Evolutionary conservation across 2,329 filamentous ascomycete genomes (phyloP).

Genomic region (Teratosphaeria nubilosa): DNA sequence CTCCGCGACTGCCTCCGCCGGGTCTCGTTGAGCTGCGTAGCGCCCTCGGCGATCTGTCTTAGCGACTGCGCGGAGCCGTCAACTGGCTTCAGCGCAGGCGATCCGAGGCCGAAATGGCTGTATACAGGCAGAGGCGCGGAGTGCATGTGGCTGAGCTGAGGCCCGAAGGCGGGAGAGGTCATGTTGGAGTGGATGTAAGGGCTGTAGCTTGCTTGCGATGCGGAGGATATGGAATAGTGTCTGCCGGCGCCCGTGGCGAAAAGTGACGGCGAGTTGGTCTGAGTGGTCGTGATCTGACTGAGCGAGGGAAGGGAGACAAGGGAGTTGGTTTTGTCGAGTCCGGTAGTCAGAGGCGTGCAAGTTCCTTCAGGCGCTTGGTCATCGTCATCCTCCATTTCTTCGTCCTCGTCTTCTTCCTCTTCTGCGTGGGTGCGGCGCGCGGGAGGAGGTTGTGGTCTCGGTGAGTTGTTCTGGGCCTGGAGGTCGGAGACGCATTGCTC

Average conservation of each 20-base stretch:
- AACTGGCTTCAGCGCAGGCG: slow-evolving; percentile 44
- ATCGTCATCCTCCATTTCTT: slow-evolving; percentile 40
- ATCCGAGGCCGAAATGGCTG: slow-evolving; percentile 18
- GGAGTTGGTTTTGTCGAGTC: slow-evolving; percentile 12
- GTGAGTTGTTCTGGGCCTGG: slow-evolving; percentile 45
- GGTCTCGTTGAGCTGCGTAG: slow-evolving; percentile 16
- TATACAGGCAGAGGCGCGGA: slow-evolving; percentile 11
- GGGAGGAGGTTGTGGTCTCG: slow-evolving; percentile 12
- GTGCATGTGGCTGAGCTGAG: slow-evolving; percentile 25
- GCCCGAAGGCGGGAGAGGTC: slow-evolving; percentile 50
- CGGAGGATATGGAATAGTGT: slow-evolving; percentile 31
- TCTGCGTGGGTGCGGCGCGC: slow-evolving; percentile 30
- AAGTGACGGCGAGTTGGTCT: slow-evolving; percentile 23
- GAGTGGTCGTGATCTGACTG: slow-evolving; percentile 28
- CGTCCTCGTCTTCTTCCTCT: slow-evolving; percentile 29
- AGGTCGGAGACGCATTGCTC: slow-evolving; percentile 78
- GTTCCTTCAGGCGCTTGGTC: slow-evolving; percentile 44
- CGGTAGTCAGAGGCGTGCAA: slow-evolving; percentile 25
- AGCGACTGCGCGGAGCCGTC: slow-evolving; percentile 29
- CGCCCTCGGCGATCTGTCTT: slow-evolving; percentile 20
- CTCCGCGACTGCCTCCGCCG: slow-evolving; percentile 2
- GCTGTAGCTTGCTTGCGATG: slow-evolving; percentile 24
- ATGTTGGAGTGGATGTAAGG: slow-evolving; percentile 36
- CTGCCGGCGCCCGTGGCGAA: slow-evolving; percentile 15
- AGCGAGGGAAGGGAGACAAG: slow-evolving; percentile 30